Conservation (phyloP, 2,329 filamentous ascomycete species). For the Penicillium crustosum region DNA sequence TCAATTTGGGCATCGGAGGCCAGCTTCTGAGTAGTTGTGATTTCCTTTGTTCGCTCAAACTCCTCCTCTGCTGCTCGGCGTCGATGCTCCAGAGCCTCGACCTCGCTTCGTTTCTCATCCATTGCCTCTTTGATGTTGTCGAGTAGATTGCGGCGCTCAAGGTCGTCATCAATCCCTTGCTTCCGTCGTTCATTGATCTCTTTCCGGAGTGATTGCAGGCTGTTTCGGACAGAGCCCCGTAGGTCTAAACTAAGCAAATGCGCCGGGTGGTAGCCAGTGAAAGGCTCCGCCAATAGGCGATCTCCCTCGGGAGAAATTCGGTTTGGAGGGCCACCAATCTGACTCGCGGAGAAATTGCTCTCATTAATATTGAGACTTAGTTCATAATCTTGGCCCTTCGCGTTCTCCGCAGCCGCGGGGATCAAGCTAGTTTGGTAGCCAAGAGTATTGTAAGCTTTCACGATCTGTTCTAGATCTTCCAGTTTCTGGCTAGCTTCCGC, state of each 20-base stretch:
- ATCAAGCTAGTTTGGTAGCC: conserved; percentile 94
- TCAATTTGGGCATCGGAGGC: conserved; percentile 92
- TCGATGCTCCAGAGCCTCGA: conserved; percentile 85
- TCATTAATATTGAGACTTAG: conserved; percentile 79
- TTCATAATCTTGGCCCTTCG: conserved; percentile 82
- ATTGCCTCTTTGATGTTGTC: conserved; percentile 96
- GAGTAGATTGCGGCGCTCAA: conserved; percentile 90
- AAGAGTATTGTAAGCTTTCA: conserved; percentile 89
- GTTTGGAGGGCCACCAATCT: conserved; percentile 51
- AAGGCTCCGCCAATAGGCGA: conserved; percentile 75
- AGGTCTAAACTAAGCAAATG: conserved; percentile 89
- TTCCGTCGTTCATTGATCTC: conserved; percentile 89
- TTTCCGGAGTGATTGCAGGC: conserved; percentile 75
- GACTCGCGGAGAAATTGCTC: conserved; percentile 71
- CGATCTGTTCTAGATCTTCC: conserved; percentile 85
- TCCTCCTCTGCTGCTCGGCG: conserved; percentile 87
- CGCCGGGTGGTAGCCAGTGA: conserved; percentile 83
- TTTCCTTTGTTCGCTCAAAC: conserved; percentile 90
- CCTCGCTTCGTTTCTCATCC: conserved; percentile 89
- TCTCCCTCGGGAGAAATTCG: conserved; percentile 60
- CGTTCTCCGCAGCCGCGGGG: conserved; percentile 78
- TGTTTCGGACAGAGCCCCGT: conserved; percentile 75
- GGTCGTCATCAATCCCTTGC: conserved; percentile 79
- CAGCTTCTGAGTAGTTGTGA: conserved; percentile 81
- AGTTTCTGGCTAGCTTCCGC: conserved; percentile 80